These are phyloP conservation scores for Coemansia sp. DNA, from an alignment of 192 early-diverging fungal species.

Conservation along the genomic window DNA sequence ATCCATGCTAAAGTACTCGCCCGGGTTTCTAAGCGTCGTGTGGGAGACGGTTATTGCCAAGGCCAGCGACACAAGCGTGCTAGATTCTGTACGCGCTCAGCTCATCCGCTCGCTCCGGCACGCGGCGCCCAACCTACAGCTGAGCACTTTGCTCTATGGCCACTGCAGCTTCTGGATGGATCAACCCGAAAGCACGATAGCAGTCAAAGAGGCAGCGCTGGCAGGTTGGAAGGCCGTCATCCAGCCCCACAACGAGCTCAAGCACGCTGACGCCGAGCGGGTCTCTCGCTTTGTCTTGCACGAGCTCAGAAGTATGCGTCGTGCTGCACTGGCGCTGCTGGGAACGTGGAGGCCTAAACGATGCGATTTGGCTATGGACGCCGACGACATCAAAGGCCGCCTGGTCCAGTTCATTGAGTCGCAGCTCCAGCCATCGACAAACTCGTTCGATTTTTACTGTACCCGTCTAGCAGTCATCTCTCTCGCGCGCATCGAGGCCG, in stretches of 20 bases:
- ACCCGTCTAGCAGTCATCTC: conserved; percentile 20
- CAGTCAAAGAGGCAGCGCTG: conserved; percentile 35
- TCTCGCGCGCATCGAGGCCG: conserved; percentile 40
- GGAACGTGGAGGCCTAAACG: conserved; percentile 29
- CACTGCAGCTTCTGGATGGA: conserved; percentile 39
- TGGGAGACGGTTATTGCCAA: conserved; percentile 54
- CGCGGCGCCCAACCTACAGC: conserved; percentile 45
- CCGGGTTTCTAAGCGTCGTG: conserved; percentile 46
- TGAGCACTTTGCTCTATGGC: conserved; percentile 40
- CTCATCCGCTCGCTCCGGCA: conserved; percentile 52
- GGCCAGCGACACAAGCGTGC: conserved; percentile 30
- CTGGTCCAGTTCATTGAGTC: conserved; percentile 14
- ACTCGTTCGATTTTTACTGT: conserved; percentile 15
- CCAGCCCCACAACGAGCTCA: conserved; percentile 50
- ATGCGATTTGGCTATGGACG: background rate
- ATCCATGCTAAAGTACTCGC: conserved; percentile 48
- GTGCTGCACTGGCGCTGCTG: conserved; percentile 32
- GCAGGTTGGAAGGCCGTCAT: conserved; percentile 32
- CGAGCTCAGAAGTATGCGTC: conserved; percentile 17
- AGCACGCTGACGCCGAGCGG: conserved; percentile 30
- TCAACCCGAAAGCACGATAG: conserved; percentile 22
- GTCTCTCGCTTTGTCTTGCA: conserved; percentile 25
- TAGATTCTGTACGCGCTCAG: conserved; percentile 40
- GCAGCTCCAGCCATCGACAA: background rate
- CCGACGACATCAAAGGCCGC: conserved; percentile 17